Conservation (phyloP, 108 stramenopile genomes). For the Schizochytrium sp. region DNA sequence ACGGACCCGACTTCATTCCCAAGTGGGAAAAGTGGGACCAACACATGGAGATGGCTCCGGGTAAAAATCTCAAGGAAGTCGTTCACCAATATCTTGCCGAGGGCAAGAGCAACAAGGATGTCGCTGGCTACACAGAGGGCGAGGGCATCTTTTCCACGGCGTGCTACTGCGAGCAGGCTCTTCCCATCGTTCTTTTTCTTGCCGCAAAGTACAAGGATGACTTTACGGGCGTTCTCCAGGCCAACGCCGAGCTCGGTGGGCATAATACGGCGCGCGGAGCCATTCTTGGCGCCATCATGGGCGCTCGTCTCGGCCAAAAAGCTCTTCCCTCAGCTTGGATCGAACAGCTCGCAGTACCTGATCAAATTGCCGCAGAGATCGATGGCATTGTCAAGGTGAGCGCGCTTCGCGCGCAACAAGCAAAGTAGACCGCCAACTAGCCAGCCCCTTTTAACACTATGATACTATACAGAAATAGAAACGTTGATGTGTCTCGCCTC, state of each 20-base stretch:
- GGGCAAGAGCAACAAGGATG: conserved; percentile 23
- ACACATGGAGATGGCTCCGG: conserved; percentile 22
- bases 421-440: not conserved
- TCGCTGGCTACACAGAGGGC: conserved; percentile 15
- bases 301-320: not conserved
- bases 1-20: conserved; percentile 30
- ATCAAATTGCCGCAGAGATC: not conserved
- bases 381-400: not conserved
- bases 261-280: conserved; percentile 30
- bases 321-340: not conserved
- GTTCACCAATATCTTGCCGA: conserved; percentile 21
- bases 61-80: conserved; percentile 21
- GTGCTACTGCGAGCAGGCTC: conserved; percentile 37
- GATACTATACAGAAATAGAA: too few relatives aligned
- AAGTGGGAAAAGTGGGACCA: conserved; percentile 32
- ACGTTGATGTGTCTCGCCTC: too few relatives aligned
- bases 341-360: not conserved
- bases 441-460: too few relatives aligned
- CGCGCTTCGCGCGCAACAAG: not conserved
- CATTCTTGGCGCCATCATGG: conserved; percentile 33
- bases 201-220: conserved; percentile 32
- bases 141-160: conserved; percentile 23
- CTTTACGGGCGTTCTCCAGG: conserved; percentile 19
- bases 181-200: conserved; percentile 26
- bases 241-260: conserved; percentile 28